Conservation (phyloP, 768 basidiomycete species). For the Tulasnella sp. region DNA sequence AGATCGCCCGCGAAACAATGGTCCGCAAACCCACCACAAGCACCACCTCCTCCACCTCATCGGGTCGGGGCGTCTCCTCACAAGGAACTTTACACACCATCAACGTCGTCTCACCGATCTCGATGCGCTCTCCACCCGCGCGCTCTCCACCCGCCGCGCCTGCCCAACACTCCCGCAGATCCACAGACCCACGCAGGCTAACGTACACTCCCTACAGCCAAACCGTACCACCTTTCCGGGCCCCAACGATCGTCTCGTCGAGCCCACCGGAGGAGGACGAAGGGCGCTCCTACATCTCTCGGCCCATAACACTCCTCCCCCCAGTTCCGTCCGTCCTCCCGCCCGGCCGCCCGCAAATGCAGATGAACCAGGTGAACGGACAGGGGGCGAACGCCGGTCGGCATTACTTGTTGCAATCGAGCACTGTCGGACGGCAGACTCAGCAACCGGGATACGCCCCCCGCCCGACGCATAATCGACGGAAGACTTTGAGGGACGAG, state of each 20-base stretch:
- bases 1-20: not conserved
- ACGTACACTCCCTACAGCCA: too few relatives aligned
- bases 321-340: not conserved
- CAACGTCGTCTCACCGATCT: not conserved
- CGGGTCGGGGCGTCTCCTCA: not conserved
- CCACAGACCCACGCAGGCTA: too few relatives aligned
- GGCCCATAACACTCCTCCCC: not conserved
- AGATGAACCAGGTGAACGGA: not conserved
- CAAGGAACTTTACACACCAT: not conserved
- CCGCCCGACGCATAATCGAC: not conserved
- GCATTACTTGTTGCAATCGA: not conserved
- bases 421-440: not conserved
- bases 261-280: not conserved
- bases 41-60: not conserved
- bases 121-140: not conserved
- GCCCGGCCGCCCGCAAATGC: not conserved
- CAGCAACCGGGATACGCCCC: not conserved
- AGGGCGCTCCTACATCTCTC: not conserved
- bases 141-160: not conserved
- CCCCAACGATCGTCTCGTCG: not conserved
- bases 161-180: not conserved
- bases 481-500: not conserved
- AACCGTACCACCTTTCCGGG: too few relatives aligned
- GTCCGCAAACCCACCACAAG: not conserved
- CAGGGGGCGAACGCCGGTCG: not conserved